Percentiles rank a stretch among this genome's conserved stretches.
Conservation (phyloP, 257 asterid species). For the Misopates orontium region DNA sequence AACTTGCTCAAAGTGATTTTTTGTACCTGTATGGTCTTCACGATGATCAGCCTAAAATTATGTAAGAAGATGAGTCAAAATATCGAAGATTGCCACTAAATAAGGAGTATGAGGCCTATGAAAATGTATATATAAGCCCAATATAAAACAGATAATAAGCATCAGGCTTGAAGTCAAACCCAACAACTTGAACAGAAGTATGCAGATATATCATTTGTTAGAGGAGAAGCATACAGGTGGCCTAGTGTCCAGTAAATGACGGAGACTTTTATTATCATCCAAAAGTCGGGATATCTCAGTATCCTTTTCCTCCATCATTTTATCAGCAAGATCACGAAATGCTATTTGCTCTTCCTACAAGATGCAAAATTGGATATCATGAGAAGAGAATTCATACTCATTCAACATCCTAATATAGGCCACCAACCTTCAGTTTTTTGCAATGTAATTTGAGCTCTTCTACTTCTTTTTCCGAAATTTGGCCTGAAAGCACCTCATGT, state of each 20-base stretch:
- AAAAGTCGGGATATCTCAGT: conserved; percentile 77
- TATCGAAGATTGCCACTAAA: conserved; percentile 23
- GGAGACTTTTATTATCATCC: conserved; percentile 74
- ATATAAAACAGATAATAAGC: conserved; percentile 10
- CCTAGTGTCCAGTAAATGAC: conserved; percentile 63
- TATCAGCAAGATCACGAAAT: conserved; percentile 97
- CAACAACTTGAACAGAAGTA: conserved; percentile 24
- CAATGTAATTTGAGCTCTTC: conserved; percentile 60
- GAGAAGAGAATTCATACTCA: conserved; percentile 22
- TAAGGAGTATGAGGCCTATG: conserved; percentile 22
- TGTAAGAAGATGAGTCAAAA: conserved; percentile 31
- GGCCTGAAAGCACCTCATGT: conserved; percentile 48
- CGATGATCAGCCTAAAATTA: conserved; percentile 57
- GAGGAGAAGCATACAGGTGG: conserved; percentile 52
- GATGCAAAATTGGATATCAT: conserved; percentile 26
- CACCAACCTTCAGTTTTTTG: conserved; percentile 69
- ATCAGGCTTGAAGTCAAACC: conserved; percentile 27
- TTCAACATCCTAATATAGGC: conserved; percentile 22
- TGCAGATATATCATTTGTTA: conserved; percentile 18
- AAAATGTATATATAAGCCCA: conserved; percentile 19
- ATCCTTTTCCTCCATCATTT: conserved; percentile 96
- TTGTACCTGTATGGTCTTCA: conserved; percentile 61
- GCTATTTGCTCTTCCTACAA: conserved; percentile 77
- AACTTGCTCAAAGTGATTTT: conserved; percentile 10
- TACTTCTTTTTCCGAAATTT: conserved; percentile 56